phyloP scores from a whole-genome alignment of 1,284 basidiomycete species.

The Trichosporon asahii region DNA sequence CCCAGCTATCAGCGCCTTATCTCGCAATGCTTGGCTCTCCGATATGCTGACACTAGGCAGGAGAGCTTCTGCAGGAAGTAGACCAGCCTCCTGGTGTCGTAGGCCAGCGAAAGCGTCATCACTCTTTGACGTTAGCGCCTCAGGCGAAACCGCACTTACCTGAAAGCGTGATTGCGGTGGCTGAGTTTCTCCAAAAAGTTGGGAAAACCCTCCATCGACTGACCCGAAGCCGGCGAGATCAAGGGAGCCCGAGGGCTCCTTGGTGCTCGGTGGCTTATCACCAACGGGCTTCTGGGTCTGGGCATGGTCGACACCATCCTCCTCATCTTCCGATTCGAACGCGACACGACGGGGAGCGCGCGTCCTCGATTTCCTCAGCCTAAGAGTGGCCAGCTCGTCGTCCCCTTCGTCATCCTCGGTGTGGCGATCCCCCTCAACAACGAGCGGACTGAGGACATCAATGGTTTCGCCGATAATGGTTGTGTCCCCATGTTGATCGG shows the following conservation, averaged over 20 bases:
- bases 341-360: constrained; percentile 17
- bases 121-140: constrained; percentile 4
- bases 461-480: neutral
- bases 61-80: constrained; percentile 32
- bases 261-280: neutral
- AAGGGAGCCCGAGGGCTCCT: neutral
- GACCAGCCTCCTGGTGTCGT: constrained; percentile 25
- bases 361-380: neutral
- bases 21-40: constrained; percentile 41
- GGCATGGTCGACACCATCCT: neutral
- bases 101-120: constrained; percentile 41
- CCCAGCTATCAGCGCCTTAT: constrained; percentile 42
- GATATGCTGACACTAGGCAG: constrained; percentile 39
- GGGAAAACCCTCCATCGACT: constrained; percentile 40
- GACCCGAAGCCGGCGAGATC: constrained; percentile 32
- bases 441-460: neutral
- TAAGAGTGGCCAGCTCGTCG: constrained; percentile 13
- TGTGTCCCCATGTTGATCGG: constrained; percentile 14
- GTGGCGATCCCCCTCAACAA: neutral
- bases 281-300: neutral
- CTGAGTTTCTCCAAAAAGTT: constrained; percentile 45
- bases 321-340: constrained; percentile 36
- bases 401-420: constrained; percentile 19
- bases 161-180: neutral
- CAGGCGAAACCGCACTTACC: neutral